Base-by-base conservation (phyloP, 2,329 filamentous ascomycete genomes). In the Diaporthe capsici region DNA sequence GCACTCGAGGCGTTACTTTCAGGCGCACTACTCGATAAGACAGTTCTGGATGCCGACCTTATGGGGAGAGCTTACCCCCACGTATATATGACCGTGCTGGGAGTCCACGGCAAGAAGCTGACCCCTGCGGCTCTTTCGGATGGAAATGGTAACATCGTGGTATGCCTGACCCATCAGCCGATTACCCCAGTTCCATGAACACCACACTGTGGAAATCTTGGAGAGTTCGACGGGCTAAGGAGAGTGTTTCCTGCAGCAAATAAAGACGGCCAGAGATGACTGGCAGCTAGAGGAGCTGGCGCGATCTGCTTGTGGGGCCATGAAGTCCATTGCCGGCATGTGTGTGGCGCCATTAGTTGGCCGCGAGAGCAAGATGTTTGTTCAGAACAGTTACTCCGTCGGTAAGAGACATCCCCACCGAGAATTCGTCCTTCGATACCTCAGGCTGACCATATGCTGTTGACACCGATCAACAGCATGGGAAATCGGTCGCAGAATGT, bases 321-420 rank as follows among this genome's bases (percentile, higher is more conserved):
- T 70, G 65, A 70, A 70, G 34, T 70, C 65, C 34, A 70, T 70
- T 13, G 65, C 65, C 2, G 65, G 65, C 3, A 70, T 70, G 65
- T 70, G 65, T 34, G 1, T 70, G 6, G 8, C 65, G 9, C 65
- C 65, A 42, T 3, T 55, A 15, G 5, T 22, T 1, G 65, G 65
- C 9, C 0, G 42, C 3, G 65, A 70, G 8, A 70, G 34, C 34
- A 70, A 42, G n/a, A 5, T 70, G 9, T 55, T 70, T 20, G 65
- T 70, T 0, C 49, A 70, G 47, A 70, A 55, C 6, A 70, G 65
- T 39, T 70, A 70, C 34, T 70, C 65, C 22, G 34, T 70, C n/a
- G 65, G 65, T 70, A 6, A 51, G 49, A 7, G 1, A 12, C 15
- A n/a, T 22, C 8, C 12, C 6, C 3, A 10, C 7, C 6, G 2